Evolutionary conservation across 306 rosid genomes (phyloP), one percentile per base, ranked within the genome.

Genomic region (Oxytropis ochrocephala): DNA sequence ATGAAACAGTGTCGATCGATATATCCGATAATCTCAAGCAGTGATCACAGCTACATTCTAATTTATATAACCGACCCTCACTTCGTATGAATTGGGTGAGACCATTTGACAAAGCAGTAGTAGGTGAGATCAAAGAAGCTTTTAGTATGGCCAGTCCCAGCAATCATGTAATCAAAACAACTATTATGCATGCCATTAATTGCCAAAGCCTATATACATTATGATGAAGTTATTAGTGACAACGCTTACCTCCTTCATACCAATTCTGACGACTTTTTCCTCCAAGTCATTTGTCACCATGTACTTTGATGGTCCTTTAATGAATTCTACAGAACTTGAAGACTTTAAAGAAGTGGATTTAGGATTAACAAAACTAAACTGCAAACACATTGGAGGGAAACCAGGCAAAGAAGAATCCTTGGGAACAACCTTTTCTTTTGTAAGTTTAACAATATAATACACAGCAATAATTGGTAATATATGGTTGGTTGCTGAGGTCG

Each of bases 241-340:
- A 5, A 6, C 10, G 10, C 43, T 5, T 66, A 75, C 80, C 75
- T 67, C 75, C 18, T 27, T 75, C 10, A 18, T 1, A 17, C 75
- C 75, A 58, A 75, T 68, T 12, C 0, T 7, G 5, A 75, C 12
- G 2, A 21, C 2, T 16, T 0, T 75, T 75, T 75, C 79, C 48
- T 75, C 73, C 52, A 80, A 70, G 8, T 76, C 64, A 59, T 76
- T 79, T 0, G 76, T 68, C 19, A 59, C 82, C 59, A 72, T 44
- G 41, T 17, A 81, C 11, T 5, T 7, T 0, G 53, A 11, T 0
- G 44, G 41, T 36, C 32, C 32, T 51, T 8, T 51, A 1, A 30
- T n/a, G 4, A 8, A 51, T 18, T 14, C 30, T 18, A 30, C 32
- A 0, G 13, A 19, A 1, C 9, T 36, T 36, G 10, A 6, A 6